Evolutionary conservation across 2,329 filamentous ascomycete genomes (phyloP), one percentile per base, ranked within the genome.

Genomic region (Diaporthe nobilis): DNA sequence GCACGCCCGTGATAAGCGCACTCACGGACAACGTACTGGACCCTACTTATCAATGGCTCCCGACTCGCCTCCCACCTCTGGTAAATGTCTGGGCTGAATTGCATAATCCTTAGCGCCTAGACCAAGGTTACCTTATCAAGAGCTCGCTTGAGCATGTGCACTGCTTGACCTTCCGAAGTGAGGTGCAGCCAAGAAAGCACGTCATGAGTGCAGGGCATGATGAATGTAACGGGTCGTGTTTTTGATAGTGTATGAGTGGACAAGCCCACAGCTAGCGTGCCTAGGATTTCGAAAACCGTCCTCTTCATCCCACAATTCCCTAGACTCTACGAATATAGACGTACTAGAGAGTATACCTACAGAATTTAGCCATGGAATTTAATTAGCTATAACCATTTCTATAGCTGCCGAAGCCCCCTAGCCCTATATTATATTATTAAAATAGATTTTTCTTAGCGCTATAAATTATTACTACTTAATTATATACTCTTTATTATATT

Each of bases 141-240:
- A 25, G 65, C 31, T 53, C 47, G 65, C 65, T 53, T 68, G 65
- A 28, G 65, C 65, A 25, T 68, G 28, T 9, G 65, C 12, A 25
- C 3, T 68, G 65, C 47, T 37, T 20, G 47, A 68, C 65, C 65
- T 68, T 68, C 65, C 65, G 13, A 51, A 68, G 65, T 68, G 31
- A 68, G 65, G 47, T 68, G 65, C 65, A 53, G 65, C 65, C 65
- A 68, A 68, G 65, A 53, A 68, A 68, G 65, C 65, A 68, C 65
- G 65, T n/a, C 65, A 68, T 68, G 47, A 39, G 22, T 20, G 65
- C 47, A 68, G 31, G 65, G 47, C 65, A 68, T 68, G 65, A 37
- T 68, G 65, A 68, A 68, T 68, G 47, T 42, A 53, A 68, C 65
- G 47, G 47, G 65, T 39, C 31, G 22, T 28, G 65, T 20, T 68